Base-by-base conservation (phyloP, 140 eudicot genomes). In the Bidens hawaiensis region DNA sequence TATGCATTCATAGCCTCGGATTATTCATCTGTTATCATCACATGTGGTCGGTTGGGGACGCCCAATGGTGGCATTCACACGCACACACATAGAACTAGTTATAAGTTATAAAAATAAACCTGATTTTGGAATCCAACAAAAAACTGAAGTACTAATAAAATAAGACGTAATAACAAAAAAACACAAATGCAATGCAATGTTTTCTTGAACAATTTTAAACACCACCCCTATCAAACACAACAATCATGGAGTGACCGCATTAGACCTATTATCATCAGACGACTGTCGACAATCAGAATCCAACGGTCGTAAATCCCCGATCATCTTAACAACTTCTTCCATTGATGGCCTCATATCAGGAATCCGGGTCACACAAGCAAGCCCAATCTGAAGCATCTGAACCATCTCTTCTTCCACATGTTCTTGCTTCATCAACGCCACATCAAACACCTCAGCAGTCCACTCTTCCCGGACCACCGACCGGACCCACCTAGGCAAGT, bases 391-490 rank as follows among this genome's bases (percentile, higher is more conserved):
- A 45, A 88, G 96, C 96, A 88, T 82, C 49, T 88, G 94, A 42
- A 88, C 96, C 85, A 88, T 72, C 76, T 88, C 96, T 46, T 88
- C 96, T 70, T 88, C 94, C 3, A 73, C 72, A 61, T 82, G 76
- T 38, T 63, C 83, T 58, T 69, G 68, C 78, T 69, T 84, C 84
- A 76, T 72, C 4, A 88, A 74, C 58, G 84, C 94, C 54, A 53
- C 76, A 48, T 88, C 96, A 52, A 88, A 88, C 3, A 88, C 96
- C 56, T 88, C 96, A 0, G 94, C 89, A 2, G 96, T 88, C 96
- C 96, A 88, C 30, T 88, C 96, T 70, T 88, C 96, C 28, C 94
- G 65, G 7, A 88, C 96, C 11, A 88, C 96, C 2, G 96, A 84
- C 66, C 85, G 81, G 3, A 88, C 96, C 96, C 96, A 88, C 34